Evolutionary conservation across 129 eudicot genomes (phyloP).

Genomic region (Helichrysum umbraculigerum): DNA sequence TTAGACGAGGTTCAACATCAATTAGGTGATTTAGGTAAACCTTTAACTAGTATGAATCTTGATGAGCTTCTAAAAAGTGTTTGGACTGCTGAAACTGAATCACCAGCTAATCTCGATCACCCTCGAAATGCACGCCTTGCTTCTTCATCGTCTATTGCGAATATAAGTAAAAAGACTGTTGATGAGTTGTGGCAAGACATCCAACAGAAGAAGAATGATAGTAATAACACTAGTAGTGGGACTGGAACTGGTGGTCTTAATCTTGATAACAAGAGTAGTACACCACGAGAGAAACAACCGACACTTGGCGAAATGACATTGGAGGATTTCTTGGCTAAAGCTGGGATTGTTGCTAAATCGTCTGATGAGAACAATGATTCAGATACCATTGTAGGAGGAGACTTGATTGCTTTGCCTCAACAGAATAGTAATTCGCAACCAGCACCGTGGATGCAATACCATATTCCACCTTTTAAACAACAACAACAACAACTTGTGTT

Average conservation of each 20-base stretch:
- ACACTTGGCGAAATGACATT: slow-evolving; percentile 92
- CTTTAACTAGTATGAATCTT: slow-evolving; percentile 77
- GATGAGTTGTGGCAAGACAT: slow-evolving; percentile 91
- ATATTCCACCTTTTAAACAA: slow-evolving; percentile 18
- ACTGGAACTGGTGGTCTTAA: slow-evolving; percentile 23
- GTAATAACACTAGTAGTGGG: slow-evolving; percentile 10
- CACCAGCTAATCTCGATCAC: slow-evolving; percentile 26
- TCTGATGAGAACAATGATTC: slow-evolving; percentile 35
- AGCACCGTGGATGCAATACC: slow-evolving; percentile 61
- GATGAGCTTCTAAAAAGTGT: slow-evolving; percentile 78
- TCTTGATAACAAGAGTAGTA: slow-evolving; percentile 29
- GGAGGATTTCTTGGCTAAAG: slow-evolving; percentile 83
- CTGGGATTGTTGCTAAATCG: slow-evolving; percentile 71
- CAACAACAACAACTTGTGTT: slow-evolving; percentile 39
- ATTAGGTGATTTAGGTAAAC: slow-evolving; percentile 81
- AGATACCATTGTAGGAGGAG: no score
- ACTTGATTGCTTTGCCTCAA: no score
- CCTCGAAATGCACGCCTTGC: not conserved
- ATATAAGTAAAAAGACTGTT: slow-evolving; percentile 76
- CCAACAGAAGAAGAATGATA: slow-evolving; percentile 37
- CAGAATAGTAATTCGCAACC: slow-evolving; percentile 33
- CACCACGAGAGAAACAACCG: slow-evolving; percentile 18
- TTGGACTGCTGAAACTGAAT: slow-evolving; percentile 42
- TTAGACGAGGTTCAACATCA: slow-evolving; percentile 79
- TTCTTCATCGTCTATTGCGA: slow-evolving; percentile 41